Base-by-base conservation (phyloP, 2,329 filamentous ascomycete species). In the Exophiala viscosa region DNA sequence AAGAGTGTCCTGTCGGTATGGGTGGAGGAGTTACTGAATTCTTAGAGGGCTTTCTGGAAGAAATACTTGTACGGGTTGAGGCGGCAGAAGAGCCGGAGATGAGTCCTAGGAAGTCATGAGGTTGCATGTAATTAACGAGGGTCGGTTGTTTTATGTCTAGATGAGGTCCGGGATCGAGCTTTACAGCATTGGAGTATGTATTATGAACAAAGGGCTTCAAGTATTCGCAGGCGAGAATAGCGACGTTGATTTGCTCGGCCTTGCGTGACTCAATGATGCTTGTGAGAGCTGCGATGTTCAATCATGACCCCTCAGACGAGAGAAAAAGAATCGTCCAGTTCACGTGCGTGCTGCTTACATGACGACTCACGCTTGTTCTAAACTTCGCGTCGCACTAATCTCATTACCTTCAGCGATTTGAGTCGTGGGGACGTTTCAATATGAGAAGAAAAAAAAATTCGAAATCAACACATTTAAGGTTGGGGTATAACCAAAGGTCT, bases 61-160 rank as follows among this genome's bases (percentile, higher is more conserved):
- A 99, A 75, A 86, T 99, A 18, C 74, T 99, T 17, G 90, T 96
- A 33, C 76, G 93, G 50, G 89, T 97, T 11, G 92, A 97, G 73
- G 88, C 91, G 3, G 77, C 90, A 56, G 88, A 93, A 64, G 88
- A 90, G 48, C 51, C 52, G 3, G 48, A 50, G 28, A n/a, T 50
- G 18, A 58, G 55, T 42, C 57, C 54, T 6, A 55, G 44, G 38
- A 48, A 52, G 48, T 54, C 43, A 54, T 42, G 33, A 41, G 28
- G 31, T 28, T 20, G 13, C 7, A 39, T n/a, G 18, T n/a, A 47
- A n/a, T 39, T 45, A 14, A 46, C 31, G 45, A 49, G n/a, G 17
- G 34, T 42, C 32, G 47, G 33, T 32, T 13, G 9, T 23, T 44
- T 49, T 52, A 51, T 52, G 36, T 45, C 41, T 50, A 46, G 11